phyloP scores from a whole-genome alignment of 75 land plant genomes.

The Larix kaempferi region DNA sequence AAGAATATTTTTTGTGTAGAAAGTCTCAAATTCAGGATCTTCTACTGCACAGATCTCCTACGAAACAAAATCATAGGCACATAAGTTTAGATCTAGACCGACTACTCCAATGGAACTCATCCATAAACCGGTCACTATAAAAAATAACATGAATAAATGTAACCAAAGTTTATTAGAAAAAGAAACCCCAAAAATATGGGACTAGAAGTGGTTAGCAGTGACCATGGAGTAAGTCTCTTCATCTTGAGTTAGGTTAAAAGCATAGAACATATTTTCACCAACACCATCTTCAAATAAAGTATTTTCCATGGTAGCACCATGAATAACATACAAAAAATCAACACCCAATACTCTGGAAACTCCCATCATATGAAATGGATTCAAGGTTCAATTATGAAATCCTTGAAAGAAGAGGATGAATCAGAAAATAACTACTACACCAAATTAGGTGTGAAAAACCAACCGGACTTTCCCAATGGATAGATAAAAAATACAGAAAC shows the following conservation, averaged over 20 bases:
- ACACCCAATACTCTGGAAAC: constrained; percentile 14
- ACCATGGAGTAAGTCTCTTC: neutral
- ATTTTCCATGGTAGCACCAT: constrained; percentile 10
- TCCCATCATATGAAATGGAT: constrained; percentile 11
- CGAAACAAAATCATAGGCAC: constrained; percentile 23
- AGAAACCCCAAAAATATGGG: constrained; percentile 12
- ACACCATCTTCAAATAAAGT: constrained; percentile 23
- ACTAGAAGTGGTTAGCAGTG: constrained; percentile 12
- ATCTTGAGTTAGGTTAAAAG: neutral
- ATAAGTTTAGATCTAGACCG: constrained; percentile 26
- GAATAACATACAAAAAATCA: too few species aligned
- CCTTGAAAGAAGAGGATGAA: constrained; percentile 27
- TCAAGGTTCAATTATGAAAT: constrained; percentile 27
- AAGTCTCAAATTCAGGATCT: constrained; percentile 28
- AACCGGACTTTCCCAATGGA: constrained; percentile 14
- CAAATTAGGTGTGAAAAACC: constrained; percentile 26
- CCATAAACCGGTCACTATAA: constrained; percentile 19
- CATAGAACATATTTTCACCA: neutral
- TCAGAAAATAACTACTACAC: constrained; percentile 16
- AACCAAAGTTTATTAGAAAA: constrained; percentile 23
- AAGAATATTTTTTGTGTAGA: constrained; percentile 24
- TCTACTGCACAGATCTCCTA: constrained; percentile 18
- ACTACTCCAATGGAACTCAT: constrained; percentile 29
- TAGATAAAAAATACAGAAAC: neutral
- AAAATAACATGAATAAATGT: constrained; percentile 27